Evolutionary conservation across 2,329 filamentous ascomycete genomes (phyloP).

Genomic region (Lizonia empirigonia): DNA sequence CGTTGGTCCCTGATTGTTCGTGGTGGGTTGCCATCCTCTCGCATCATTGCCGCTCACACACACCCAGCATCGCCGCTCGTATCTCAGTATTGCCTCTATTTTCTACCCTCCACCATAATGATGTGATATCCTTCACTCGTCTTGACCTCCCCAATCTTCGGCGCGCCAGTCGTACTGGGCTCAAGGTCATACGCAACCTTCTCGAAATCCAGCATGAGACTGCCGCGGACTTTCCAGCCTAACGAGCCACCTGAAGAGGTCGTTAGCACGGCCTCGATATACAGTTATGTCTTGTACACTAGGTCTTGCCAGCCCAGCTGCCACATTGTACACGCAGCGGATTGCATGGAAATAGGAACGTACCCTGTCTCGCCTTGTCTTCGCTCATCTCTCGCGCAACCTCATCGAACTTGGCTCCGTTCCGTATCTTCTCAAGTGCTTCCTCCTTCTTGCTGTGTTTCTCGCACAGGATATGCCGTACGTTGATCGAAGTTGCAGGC

Average conservation of each 20-base stretch:
- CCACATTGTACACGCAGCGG: not conserved
- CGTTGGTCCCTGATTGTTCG: not conserved
- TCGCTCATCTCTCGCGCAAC: slow-evolving; percentile 75
- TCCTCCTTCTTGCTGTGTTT: slow-evolving; percentile 81
- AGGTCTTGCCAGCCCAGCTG: too few species aligned
- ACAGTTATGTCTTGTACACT: too few species aligned
- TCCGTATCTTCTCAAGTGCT: slow-evolving; percentile 69
- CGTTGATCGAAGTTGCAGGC: slow-evolving; percentile 71
- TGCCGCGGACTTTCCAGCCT: slow-evolving; percentile 74
- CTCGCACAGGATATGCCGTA: slow-evolving; percentile 75
- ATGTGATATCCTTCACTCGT: slow-evolving; percentile 80
- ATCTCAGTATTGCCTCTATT: slow-evolving; percentile 37
- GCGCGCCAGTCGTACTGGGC: slow-evolving; percentile 66
- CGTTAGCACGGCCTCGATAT: slow-evolving; percentile 35
- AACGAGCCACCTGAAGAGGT: slow-evolving; percentile 63
- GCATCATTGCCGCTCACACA: too few species aligned
- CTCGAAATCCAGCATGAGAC: slow-evolving; percentile 71
- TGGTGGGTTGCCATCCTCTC: too few species aligned
- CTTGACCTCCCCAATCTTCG: slow-evolving; percentile 73
- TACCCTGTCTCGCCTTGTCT: slow-evolving; percentile 70
- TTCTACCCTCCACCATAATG: slow-evolving; percentile 75
- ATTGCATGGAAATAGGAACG: not conserved
- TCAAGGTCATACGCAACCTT: slow-evolving; percentile 73
- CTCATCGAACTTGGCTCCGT: slow-evolving; percentile 73
- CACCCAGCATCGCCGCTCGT: not conserved